Evolutionary conservation across 768 basidiomycete species (phyloP).

Genomic region (Phallus indusiatus): DNA sequence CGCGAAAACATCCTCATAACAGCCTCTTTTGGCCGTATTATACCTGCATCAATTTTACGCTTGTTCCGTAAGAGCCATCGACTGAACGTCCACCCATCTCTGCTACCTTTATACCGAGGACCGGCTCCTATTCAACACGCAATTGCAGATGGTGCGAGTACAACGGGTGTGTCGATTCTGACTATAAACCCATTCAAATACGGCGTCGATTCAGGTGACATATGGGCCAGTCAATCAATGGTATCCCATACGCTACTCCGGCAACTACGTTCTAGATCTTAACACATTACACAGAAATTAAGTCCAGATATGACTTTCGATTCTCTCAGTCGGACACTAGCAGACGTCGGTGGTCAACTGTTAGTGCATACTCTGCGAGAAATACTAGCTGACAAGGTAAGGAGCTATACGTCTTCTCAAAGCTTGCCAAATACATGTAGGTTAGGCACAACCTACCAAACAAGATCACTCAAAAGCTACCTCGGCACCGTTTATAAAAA

Average conservation of each 20-base stretch:
- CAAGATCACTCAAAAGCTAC: conserved; percentile 37
- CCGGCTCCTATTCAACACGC: conserved; percentile 85
- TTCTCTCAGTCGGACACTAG: conserved; percentile 48
- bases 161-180: conserved; percentile 76
- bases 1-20: conserved; percentile 60
- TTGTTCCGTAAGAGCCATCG: conserved; percentile 49
- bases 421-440: background rate
- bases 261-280: background rate
- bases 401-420: conserved; percentile 9
- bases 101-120: conserved; percentile 81
- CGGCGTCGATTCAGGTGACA: conserved; percentile 71
- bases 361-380: conserved; percentile 62
- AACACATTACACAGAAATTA: conserved; percentile 35
- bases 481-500: conserved; percentile 52
- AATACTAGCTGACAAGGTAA: conserved; percentile 48
- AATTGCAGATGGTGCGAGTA: conserved; percentile 52
- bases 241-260: conserved; percentile 31
- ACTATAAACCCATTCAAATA: conserved; percentile 58
- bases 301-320: conserved; percentile 43
- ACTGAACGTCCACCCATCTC: conserved; percentile 85
- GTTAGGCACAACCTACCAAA: conserved; percentile 38
- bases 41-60: conserved; percentile 50
- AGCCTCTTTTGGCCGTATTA: conserved; percentile 85
- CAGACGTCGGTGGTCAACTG: conserved; percentile 53
- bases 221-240: conserved; percentile 47